Conservation (phyloP, 2,329 filamentous ascomycete genomes). For the Dothistroma pini region DNA sequence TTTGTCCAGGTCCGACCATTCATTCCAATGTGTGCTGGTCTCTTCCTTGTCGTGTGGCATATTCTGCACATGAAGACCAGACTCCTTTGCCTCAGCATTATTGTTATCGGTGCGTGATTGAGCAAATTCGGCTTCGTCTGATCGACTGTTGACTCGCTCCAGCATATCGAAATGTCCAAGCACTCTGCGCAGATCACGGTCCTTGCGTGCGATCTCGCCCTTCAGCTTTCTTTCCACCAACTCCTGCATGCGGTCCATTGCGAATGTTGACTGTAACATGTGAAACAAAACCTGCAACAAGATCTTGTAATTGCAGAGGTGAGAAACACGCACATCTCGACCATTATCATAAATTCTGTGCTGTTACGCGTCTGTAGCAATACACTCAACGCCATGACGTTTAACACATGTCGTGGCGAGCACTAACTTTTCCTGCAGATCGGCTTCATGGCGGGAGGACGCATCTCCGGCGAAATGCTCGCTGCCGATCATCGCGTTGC, state of each 20-base stretch:
- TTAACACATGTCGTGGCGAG: neutral
- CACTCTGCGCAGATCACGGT: neutral
- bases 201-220: neutral
- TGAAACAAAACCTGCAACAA: neutral
- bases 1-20: neutral
- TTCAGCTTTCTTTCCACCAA: neutral
- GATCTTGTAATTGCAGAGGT: neutral
- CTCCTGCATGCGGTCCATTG: neutral
- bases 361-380: neutral
- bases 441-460: neutral
- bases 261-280: neutral
- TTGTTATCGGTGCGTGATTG: neutral
- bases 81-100: neutral
- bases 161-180: neutral
- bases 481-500: neutral
- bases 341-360: neutral
- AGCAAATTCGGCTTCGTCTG: neutral
- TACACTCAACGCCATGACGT: constrained; percentile 2
- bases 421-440: neutral
- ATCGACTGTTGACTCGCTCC: neutral
- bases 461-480: neutral
- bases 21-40: neutral
- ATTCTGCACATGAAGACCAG: neutral
- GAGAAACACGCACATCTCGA: neutral
- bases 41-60: neutral